Conservation (phyloP, 2,329 filamentous ascomycete species). For the Cladophialophora carrionii region DNA sequence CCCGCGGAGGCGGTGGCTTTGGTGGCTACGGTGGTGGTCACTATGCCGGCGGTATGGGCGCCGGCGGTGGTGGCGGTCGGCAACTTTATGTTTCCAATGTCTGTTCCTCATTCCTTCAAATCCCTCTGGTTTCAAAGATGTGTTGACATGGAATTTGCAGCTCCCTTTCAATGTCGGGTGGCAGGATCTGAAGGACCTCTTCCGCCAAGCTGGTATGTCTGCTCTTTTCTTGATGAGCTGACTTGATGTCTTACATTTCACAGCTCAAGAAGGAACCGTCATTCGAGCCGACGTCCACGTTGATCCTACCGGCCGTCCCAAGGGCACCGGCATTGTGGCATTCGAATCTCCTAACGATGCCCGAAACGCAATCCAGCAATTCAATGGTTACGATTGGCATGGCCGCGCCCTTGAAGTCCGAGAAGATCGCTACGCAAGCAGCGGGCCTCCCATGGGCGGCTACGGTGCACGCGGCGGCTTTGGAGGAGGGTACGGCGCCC, state of each 20-base stretch:
- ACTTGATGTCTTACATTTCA: conserved; percentile 30
- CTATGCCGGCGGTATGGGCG: conserved; percentile 52
- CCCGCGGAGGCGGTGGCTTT: conserved; percentile 22
- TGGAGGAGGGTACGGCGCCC: conserved; percentile 56
- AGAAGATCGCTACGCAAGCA: conserved; percentile 84
- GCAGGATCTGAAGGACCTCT: conserved; percentile 98
- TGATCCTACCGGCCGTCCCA: conserved; percentile 87
- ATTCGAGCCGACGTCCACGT: conserved; percentile 94
- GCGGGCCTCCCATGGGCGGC: conserved; percentile 47
- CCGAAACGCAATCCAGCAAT: conserved; percentile 92
- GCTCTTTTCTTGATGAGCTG: conserved; percentile 33
- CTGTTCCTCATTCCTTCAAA: conserved; percentile 59
- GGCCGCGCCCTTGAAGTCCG: conserved; percentile 90
- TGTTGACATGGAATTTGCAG: conserved; percentile 59
- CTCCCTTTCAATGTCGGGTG: conserved; percentile 96
- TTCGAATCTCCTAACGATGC: conserved; percentile 95
- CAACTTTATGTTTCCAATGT: conserved; percentile 99
- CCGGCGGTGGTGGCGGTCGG: conserved; percentile 67
- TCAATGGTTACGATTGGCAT: conserved; percentile 99
- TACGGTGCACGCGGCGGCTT: conserved; percentile 51
- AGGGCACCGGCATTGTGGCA: conserved; percentile 94
- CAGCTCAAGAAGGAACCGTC: conserved; percentile 68
- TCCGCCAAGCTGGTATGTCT: conserved; percentile 90
- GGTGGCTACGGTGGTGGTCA: conserved; percentile 34
- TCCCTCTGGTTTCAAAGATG: conserved; percentile 40